phyloP scores from a whole-genome alignment of 2,329 filamentous ascomycete genomes.

The Pestalotiopsis sp. region DNA sequence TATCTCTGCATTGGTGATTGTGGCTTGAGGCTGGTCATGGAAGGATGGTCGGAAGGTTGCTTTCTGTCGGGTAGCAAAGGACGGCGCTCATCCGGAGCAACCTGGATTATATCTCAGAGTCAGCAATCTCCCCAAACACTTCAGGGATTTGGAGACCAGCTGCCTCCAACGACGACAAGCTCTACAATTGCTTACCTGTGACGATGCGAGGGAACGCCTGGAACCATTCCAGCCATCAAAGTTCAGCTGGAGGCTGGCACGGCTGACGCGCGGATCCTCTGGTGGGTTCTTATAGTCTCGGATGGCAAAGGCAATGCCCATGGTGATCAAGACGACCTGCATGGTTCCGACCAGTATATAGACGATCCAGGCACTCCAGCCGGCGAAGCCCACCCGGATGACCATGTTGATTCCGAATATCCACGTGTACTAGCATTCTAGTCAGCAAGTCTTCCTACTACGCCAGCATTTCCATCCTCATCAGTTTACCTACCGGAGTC shows the following conservation, averaged over 20 bases:
- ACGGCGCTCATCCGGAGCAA: conserved; percentile 14
- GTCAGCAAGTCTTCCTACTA: background rate
- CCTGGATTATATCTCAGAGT: background rate
- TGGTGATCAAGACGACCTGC: conserved; percentile 22
- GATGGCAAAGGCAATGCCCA: conserved; percentile 19
- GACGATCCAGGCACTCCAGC: conserved; percentile 24
- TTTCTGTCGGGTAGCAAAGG: conserved; percentile 8
- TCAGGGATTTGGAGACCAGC: no score
- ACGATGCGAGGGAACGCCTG: conserved; percentile 12
- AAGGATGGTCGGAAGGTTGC: background rate
- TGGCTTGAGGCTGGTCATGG: background rate
- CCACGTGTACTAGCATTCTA: conserved; percentile 24
- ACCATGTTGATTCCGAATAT: conserved; percentile 23
- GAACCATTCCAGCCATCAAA: conserved; percentile 14
- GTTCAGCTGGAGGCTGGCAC: conserved; percentile 10
- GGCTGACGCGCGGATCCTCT: background rate
- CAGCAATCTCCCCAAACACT: background rate
- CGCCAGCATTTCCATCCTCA: background rate
- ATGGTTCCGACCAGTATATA: conserved; percentile 23
- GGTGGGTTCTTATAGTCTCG: conserved; percentile 14
- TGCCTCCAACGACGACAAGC: background rate
- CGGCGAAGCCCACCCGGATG: conserved; percentile 18
- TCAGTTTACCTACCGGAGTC: conserved; percentile 14
- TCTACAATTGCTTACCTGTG: background rate
- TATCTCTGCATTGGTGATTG: background rate